Evolutionary conservation across 2,329 filamentous ascomycete genomes (phyloP).

Genomic region (Hymenoscyphus repandus): DNA sequence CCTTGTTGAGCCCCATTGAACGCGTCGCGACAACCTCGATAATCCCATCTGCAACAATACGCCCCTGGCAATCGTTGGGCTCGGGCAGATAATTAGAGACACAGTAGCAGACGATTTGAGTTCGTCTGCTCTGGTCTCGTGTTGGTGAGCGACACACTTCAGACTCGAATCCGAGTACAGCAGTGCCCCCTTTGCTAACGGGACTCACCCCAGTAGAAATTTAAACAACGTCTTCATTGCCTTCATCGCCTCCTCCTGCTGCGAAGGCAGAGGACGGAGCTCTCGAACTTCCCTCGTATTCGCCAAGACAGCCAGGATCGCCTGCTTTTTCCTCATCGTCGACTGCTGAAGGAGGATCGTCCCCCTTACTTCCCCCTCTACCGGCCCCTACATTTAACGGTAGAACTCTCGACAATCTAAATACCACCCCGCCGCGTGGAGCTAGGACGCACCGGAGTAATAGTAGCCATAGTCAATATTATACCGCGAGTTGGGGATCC

Average conservation of each 20-base stretch:
- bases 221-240: conserved; percentile 33
- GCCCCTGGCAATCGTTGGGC: conserved; percentile 10
- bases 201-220: conserved; percentile 19
- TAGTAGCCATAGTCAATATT: conserved; percentile 40
- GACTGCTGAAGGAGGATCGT: conserved; percentile 54
- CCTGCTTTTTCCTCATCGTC: conserved; percentile 58
- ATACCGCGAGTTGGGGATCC: conserved; percentile 85
- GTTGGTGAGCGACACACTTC: conserved; percentile 20
- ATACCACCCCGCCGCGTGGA: conserved; percentile 40
- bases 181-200: conserved; percentile 16
- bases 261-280: conserved; percentile 55
- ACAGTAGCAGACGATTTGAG: conserved; percentile 54
- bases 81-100: conserved; percentile 24
- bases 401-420: conserved; percentile 49
- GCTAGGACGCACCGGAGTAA: conserved; percentile 13
- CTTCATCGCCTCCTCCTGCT: conserved; percentile 49
- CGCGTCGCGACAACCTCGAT: conserved; percentile 10
- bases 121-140: conserved; percentile 59
- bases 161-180: neutral
- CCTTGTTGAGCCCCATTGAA: conserved; percentile 1
- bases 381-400: conserved; percentile 53
- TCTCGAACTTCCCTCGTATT: conserved; percentile 7
- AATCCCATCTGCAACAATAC: conserved; percentile 5
- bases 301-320: conserved; percentile 38
- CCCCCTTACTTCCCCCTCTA: conserved; percentile 53